These are phyloP conservation scores for Pythium catenulatum DNA, from an alignment of 352 stramenopile species.

Conservation along the genomic window DNA sequence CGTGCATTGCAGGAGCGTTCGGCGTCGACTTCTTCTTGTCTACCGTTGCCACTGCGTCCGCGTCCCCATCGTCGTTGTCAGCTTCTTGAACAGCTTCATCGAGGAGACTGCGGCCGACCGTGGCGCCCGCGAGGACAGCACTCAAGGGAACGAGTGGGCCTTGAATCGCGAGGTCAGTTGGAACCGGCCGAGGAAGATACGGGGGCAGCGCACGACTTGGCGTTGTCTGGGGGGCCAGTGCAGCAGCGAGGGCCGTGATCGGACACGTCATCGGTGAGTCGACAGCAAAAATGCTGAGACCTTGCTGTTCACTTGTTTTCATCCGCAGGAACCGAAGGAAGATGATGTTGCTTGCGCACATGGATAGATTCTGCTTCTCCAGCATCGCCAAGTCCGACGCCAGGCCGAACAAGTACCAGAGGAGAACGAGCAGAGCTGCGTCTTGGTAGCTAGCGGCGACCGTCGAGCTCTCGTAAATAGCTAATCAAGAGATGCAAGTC, in stretches of 20 bases:
- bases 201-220: slow-evolving; percentile 7
- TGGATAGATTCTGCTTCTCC: slow-evolving; percentile 42
- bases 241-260: slow-evolving; percentile 1
- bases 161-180: not conserved
- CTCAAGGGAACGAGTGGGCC: not conserved
- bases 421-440: slow-evolving; percentile 27
- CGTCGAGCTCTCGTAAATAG: not conserved
- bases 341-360: slow-evolving; percentile 25
- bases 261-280: not conserved
- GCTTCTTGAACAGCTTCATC: too few species aligned
- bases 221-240: slow-evolving; percentile 28
- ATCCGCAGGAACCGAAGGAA: slow-evolving; percentile 53
- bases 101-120: not conserved
- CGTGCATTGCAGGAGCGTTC: slow-evolving; percentile 28
- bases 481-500: slow-evolving; percentile 5
- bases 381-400: slow-evolving; percentile 46
- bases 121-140: not conserved
- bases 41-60: not conserved
- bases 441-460: slow-evolving; percentile 46
- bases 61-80: not conserved
- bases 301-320: slow-evolving; percentile 58
- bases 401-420: slow-evolving; percentile 52
- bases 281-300: slow-evolving; percentile 40
- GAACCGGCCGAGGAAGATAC: not conserved
- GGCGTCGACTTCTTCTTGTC: not conserved